Conservation (phyloP, 1,284 basidiomycete genomes). For the Pseudozyma pruni region DNA sequence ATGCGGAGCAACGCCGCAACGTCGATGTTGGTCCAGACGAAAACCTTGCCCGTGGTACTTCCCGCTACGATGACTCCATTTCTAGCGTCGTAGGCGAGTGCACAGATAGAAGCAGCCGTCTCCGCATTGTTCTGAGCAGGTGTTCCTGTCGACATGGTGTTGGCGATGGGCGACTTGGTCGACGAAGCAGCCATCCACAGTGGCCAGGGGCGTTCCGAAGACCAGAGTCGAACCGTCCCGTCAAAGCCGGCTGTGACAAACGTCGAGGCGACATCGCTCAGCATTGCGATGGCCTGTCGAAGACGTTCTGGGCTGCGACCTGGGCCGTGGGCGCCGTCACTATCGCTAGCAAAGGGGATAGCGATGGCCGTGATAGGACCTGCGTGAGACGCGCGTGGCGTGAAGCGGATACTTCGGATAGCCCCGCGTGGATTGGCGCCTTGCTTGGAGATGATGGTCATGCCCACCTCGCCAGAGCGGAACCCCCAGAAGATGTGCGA, state of each 20-base stretch:
- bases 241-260: constrained; percentile 63
- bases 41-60: constrained; percentile 50
- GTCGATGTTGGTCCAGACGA: constrained; percentile 57
- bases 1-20: constrained; percentile 46
- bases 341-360: constrained; percentile 52
- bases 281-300: constrained; percentile 50
- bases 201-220: constrained; percentile 45
- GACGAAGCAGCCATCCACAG: constrained; percentile 51
- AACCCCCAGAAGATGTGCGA: constrained; percentile 82
- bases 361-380: constrained; percentile 56
- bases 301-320: constrained; percentile 54
- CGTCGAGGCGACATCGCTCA: constrained; percentile 56
- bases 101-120: constrained; percentile 35
- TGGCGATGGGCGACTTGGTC: constrained; percentile 15
- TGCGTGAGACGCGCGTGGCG: constrained; percentile 43
- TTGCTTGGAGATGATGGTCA: constrained; percentile 71
- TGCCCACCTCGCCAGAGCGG: constrained; percentile 76
- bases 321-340: constrained; percentile 57
- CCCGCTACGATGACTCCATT: constrained; percentile 57
- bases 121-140: constrained; percentile 16
- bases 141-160: constrained; percentile 20
- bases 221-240: constrained; percentile 63
- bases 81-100: constrained; percentile 57
- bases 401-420: constrained; percentile 52
- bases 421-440: constrained; percentile 61